Conservation (phyloP, 176 grass and related monocot species). For the Miscanthus lutarioriparius region DNA sequence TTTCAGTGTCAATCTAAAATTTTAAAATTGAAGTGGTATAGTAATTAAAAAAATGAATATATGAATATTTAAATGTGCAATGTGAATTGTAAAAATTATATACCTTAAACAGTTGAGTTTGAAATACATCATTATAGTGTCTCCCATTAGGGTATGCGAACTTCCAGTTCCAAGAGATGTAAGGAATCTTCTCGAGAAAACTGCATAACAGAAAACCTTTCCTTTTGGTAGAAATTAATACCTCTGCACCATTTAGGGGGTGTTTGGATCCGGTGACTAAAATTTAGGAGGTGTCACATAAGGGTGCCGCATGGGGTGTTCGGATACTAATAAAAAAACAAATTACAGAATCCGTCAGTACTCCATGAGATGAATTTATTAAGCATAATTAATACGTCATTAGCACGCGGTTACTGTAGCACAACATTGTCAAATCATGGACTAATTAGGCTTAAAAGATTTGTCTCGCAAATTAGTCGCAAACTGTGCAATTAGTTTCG, state of each 20-base stretch:
- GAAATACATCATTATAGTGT: not conserved
- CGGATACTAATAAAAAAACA: no score
- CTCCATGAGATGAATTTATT: no score
- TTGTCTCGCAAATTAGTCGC: no score
- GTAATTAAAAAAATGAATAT: not conserved
- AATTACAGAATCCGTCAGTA: no score
- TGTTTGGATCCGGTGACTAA: no score
- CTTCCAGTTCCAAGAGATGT: not conserved
- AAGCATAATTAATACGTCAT: no score
- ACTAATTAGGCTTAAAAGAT: no score
- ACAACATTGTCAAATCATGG: no score
- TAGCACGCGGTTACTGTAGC: no score
- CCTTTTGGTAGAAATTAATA: not conserved
- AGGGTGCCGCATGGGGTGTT: no score
- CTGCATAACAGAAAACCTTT: not conserved
- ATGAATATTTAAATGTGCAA: not conserved
- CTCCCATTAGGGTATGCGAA: not conserved
- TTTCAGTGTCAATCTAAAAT: not conserved
- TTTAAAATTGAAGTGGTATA: not conserved
- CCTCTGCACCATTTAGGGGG: not conserved
- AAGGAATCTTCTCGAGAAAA: not conserved
- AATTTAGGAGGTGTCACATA: no score
- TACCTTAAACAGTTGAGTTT: not conserved
- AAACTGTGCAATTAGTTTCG: no score
- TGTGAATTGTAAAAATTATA: not conserved